phyloP scores from a whole-genome alignment of 345 rosid species.

The Lenwebbia sp. region DNA sequence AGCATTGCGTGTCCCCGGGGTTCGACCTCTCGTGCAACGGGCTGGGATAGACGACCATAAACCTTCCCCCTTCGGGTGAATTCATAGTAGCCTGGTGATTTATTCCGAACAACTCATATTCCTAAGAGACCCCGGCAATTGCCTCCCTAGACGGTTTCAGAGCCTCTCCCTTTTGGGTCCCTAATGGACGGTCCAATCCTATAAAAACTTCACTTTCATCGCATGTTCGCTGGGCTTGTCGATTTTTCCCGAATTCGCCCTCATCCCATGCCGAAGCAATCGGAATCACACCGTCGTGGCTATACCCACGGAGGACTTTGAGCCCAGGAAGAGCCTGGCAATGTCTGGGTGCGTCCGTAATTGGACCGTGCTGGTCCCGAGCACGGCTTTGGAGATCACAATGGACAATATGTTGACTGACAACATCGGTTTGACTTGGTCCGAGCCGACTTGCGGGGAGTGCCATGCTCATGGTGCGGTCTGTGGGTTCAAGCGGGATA shows the following conservation, averaged over 20 bases:
- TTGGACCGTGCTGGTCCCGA: conserved; percentile 1
- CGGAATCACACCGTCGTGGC: conserved; percentile 2
- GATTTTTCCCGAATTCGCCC: neutral
- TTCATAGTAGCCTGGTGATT: neutral
- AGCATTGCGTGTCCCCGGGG: neutral
- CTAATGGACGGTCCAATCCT: neutral
- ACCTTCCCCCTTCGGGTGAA: neutral
- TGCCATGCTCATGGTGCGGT: conserved; percentile 3
- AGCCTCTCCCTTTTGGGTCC: neutral
- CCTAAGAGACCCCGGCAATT: neutral
- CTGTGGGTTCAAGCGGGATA: conserved; percentile 5
- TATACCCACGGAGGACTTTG: neutral
- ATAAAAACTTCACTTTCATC: conserved; percentile 1
- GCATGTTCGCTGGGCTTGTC: neutral
- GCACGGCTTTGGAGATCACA: neutral
- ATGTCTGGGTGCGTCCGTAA: neutral
- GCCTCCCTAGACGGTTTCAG: neutral
- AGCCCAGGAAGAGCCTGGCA: neutral
- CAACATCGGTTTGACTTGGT: conserved; percentile 7
- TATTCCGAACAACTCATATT: neutral
- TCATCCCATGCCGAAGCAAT: conserved; percentile 10
- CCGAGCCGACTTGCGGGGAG: neutral
- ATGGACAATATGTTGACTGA: neutral
- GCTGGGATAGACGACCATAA: neutral
- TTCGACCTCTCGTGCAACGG: neutral